Conservation (phyloP, 306 rosid species). For the Trichosanthes truncata region DNA sequence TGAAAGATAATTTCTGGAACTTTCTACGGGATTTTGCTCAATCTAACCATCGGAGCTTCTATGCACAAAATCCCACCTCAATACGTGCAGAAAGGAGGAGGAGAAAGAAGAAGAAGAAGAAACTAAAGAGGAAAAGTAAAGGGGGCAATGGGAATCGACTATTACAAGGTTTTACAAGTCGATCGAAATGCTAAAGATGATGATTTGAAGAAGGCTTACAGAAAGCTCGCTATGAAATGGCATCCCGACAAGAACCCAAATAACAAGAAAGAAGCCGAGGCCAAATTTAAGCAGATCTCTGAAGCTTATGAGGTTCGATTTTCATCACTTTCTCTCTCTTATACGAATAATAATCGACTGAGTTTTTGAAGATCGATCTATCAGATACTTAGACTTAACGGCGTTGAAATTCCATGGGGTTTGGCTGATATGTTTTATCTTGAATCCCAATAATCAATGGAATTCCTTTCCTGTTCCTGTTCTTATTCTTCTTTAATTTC, state of each 20-base stretch:
- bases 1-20: neutral
- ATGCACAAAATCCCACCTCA: neutral
- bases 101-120: neutral
- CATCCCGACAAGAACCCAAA: conserved; percentile 68
- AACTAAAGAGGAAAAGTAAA: neutral
- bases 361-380: neutral
- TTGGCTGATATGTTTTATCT: neutral
- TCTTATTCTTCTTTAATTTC: neutral
- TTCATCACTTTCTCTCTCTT: neutral
- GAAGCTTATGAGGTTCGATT: conserved; percentile 43
- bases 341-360: neutral
- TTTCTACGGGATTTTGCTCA: neutral
- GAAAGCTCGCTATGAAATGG: conserved; percentile 74
- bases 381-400: neutral
- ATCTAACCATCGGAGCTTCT: neutral
- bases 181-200: conserved; percentile 55
- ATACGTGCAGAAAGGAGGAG: neutral
- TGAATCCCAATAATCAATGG: neutral
- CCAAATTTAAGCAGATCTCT: conserved; percentile 56
- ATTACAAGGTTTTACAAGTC: conserved; percentile 56
- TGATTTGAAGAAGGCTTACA: conserved; percentile 58
- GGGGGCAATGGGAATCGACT: conserved; percentile 46
- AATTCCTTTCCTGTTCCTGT: neutral
- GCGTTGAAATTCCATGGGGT: neutral
- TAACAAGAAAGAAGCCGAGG: conserved; percentile 60